Percentiles rank a stretch among this genome's conserved stretches.
phyloP scores from a whole-genome alignment of 192 early-diverging fungal genomes.

The Rhizophagus sp. region DNA sequence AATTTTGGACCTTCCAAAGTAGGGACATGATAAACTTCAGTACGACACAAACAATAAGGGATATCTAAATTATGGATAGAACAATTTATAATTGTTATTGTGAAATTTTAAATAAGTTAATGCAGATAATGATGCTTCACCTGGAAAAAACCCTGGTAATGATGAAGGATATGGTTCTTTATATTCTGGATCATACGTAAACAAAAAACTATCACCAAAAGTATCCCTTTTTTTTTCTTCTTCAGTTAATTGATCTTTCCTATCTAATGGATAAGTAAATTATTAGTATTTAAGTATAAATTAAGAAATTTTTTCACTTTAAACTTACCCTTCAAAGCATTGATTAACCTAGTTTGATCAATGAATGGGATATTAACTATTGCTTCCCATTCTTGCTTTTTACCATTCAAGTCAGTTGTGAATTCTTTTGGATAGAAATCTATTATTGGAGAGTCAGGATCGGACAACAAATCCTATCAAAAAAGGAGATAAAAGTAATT shows the following conservation, averaged over 20 bases:
- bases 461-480: constrained; percentile 74
- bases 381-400: constrained; percentile 98
- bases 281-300: not conserved
- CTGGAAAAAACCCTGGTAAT: constrained; percentile 66
- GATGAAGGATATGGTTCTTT: constrained; percentile 64
- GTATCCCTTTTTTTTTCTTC: constrained; percentile 61
- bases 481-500: not conserved
- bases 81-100: not conserved
- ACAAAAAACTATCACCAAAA: constrained; percentile 64
- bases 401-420: constrained; percentile 95
- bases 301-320: not conserved
- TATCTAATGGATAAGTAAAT: constrained; percentile 35
- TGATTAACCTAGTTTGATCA: constrained; percentile 81
- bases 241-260: constrained; percentile 58
- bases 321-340: constrained; percentile 64
- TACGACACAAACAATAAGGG: constrained; percentile 46
- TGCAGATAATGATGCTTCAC: constrained; percentile 44
- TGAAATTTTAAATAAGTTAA: not conserved
- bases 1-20: constrained; percentile 52
- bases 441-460: constrained; percentile 83
- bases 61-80: constrained; percentile 2
- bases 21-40: constrained; percentile 61
- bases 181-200: constrained; percentile 52
- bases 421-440: constrained; percentile 95
- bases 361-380: constrained; percentile 99